Base-by-base conservation (phyloP, 352 stramenopile species). In the Pythium scleroteichum region DNA sequence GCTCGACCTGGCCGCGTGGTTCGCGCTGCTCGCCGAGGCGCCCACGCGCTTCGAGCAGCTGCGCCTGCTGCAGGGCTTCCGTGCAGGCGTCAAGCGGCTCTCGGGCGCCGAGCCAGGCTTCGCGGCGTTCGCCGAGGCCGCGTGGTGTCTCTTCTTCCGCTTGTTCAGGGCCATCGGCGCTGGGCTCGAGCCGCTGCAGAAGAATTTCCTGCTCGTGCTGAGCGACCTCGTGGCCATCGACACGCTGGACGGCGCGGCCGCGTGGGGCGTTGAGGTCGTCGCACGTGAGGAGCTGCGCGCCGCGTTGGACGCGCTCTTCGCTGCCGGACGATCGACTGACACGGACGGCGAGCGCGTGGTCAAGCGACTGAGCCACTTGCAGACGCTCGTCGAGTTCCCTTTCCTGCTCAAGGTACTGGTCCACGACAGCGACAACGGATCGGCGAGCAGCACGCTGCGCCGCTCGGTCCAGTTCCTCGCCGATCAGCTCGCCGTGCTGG, bases 11-110 rank as follows among this genome's bases (percentile, higher is more conserved):
- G 50, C 59, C 17, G 42, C 68, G 33, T 91, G 82, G 80, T 88
- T 81, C 48, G 54, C 65, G 17, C 48, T 64, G 26, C 57, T 92
- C 12, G 64, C 68, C 29, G 35, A 46, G 20, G 68, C 67, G 0
- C 29, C 65, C 0, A 68, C 52, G 49, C 79, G 64, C 50, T 94
- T 84, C 47, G 77, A 85, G 44, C 84, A 94, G 72, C 71, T 90
- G n/a, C 88, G 88, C 53, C 61, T 68, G 29, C 65, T 93, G 53
- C 84, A 93, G 62, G 71, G 87, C 26, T 89, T 90, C 63, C 81
- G 84, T 1, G 79, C 84, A 44, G 72, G 86, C 41, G 71, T 64
- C 41, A 86, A 80, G 68, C 48, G 62, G 51, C 59, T 75, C 38
- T 48, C 55, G 45, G 73, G 67, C 35, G 66, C 60, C 14, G 57